These are phyloP conservation scores for Rosa multiflora DNA, from an alignment of 306 rosid species.

Conservation along the genomic window DNA sequence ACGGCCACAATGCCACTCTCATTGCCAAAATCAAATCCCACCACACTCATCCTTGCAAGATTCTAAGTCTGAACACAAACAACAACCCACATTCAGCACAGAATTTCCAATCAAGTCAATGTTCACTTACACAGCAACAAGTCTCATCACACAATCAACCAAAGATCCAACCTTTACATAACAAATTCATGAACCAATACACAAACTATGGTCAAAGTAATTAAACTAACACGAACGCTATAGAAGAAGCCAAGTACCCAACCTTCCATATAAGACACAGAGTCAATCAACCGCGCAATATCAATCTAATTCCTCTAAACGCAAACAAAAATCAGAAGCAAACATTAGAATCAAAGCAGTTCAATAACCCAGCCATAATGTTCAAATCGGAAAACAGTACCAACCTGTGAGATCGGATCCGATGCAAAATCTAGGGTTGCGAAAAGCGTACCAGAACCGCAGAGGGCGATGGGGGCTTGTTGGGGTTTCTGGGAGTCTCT, in stretches of 20 bases:
- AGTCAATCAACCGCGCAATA: background rate
- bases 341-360: background rate
- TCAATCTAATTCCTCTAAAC: background rate
- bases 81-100: background rate
- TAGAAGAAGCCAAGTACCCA: background rate
- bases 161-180: background rate
- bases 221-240: no score
- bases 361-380: background rate
- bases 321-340: background rate
- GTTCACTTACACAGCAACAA: background rate
- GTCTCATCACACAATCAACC: background rate
- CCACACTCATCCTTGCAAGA: conserved; percentile 76
- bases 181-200: background rate
- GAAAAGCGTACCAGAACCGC: conserved; percentile 30
- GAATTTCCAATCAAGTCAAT: background rate
- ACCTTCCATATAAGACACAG: background rate
- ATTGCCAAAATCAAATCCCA: conserved; percentile 94
- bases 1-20: conserved; percentile 97
- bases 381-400: conserved; percentile 19
- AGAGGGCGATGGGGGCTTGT: conserved; percentile 7
- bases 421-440: conserved; percentile 12
- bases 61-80: conserved; percentile 16
- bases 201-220: background rate
- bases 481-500: conserved; percentile 47
- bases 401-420: conserved; percentile 18